A percentile compares a stretch with the other conserved stretches of the same genome.
Conservation (phyloP, 1,284 basidiomycete genomes). For the Athelia sp. region DNA sequence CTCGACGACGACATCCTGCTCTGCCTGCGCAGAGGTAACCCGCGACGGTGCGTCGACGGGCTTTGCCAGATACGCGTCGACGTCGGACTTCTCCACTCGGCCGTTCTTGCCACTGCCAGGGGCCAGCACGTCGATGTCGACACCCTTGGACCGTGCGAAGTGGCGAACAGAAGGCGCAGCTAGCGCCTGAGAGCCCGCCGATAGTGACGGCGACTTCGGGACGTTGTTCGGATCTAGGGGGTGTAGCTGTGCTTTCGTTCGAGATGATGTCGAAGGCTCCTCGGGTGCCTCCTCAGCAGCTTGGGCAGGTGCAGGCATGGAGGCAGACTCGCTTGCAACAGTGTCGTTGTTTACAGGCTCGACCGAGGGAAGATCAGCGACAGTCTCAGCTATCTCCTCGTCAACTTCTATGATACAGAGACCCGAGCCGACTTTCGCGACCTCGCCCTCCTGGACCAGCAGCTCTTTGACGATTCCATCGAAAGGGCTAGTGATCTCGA, state of each 20-base stretch:
- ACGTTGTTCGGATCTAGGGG: slow-evolving; percentile 61
- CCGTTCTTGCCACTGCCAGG: slow-evolving; percentile 76
- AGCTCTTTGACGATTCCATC: slow-evolving; percentile 74
- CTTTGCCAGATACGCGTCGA: slow-evolving; percentile 53
- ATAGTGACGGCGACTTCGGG: slow-evolving; percentile 10
- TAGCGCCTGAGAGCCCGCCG: slow-evolving; percentile 32
- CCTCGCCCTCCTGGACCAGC: slow-evolving; percentile 76
- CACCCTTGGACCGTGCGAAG: slow-evolving; percentile 61
- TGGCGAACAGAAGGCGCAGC: slow-evolving; percentile 80
- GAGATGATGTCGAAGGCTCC: slow-evolving; percentile 6
- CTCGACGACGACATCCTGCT: slow-evolving; percentile 5
- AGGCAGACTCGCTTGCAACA: slow-evolving; percentile 8
- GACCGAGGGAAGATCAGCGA: slow-evolving; percentile 11
- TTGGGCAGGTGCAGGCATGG: slow-evolving; percentile 13
- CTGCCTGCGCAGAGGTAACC: slow-evolving; percentile 5
- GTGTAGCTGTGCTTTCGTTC: slow-evolving; percentile 31
- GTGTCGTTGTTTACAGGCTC: slow-evolving; percentile 7
- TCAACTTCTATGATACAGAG: slow-evolving; percentile 84
- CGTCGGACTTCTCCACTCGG: slow-evolving; percentile 71
- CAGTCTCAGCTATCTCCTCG: slow-evolving; percentile 36
- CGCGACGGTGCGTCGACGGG: slow-evolving; percentile 9
- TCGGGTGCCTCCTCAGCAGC: slow-evolving; percentile 6
- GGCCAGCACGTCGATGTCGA: slow-evolving; percentile 54
- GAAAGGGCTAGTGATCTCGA: slow-evolving; percentile 90
- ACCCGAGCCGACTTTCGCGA: slow-evolving; percentile 82